Evolutionary conservation across 495 filamentous ascomycete species (phyloP), one percentile per base, ranked within the genome.

Genomic region (Physcia stellaris): DNA sequence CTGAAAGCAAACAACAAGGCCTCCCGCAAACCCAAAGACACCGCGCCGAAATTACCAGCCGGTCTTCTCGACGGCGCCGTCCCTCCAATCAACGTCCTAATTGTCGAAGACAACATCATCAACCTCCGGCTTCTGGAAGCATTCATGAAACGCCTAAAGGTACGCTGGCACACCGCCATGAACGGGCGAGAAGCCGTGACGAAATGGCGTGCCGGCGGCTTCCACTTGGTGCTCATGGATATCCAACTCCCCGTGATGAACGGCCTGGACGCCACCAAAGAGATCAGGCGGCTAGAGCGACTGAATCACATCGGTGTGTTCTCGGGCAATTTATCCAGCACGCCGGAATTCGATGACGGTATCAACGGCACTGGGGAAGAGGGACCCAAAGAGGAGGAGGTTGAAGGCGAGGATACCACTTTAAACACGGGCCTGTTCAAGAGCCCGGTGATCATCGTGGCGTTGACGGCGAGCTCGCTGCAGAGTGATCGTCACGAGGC

Each of bases 81-180:
- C 2, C 90, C 90, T 7, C 90, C 90, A 16, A 98, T 98, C 58
- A 96, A 93, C 48, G 87, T 96, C 6, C 67, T 98, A 13, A 95
- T 98, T 40, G 90, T 98, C 24, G 90, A 98, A 62, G 90, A 98
- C 62, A 98, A 98, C 56, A 80, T 88, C 42, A 96, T 98, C 67
- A 98, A 98, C 49, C 67, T 96, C 35, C 77, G 83, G 35, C 73
- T 98, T 4, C 62, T 98, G 2, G 90, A 96, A 51, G 86, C 86
- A 0, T 94, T 98, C 55, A 90, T 96, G 71, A 94, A 94, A 55
- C 72, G 88, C 32, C 70, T 98, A 24, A 94, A 92, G 50, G 90
- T 98, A 20, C 80, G 90, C n/a, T 96, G 90, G 90, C 80, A 87
- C 55, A 92, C 86, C 32, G 90, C 90, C 24, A 84, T 86, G 62